phyloP scores from a whole-genome alignment of 331 rosid genomes.

The Malus hybrid region DNA sequence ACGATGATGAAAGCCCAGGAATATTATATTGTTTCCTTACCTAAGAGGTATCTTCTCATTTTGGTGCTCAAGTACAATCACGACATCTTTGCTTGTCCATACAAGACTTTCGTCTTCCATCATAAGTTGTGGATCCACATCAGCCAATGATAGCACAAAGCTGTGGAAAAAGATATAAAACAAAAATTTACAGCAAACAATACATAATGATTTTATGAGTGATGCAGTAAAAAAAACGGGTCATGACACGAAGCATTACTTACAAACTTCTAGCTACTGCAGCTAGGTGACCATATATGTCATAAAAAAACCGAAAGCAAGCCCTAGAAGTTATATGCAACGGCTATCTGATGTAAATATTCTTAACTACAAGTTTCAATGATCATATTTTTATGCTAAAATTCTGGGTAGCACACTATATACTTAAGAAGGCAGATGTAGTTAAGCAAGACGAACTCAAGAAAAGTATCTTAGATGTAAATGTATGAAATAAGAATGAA shows the following conservation, averaged over 20 bases:
- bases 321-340: neutral
- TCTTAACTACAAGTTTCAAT: neutral
- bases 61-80: slow-evolving; percentile 94
- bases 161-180: slow-evolving; percentile 33
- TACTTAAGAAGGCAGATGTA: neutral
- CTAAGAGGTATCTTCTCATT: slow-evolving; percentile 78
- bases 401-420: neutral
- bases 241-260: neutral
- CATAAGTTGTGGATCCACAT: slow-evolving; percentile 80
- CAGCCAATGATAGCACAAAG: slow-evolving; percentile 90
- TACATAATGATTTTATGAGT: neutral
- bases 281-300: neutral
- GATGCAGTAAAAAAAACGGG: neutral
- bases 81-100: slow-evolving; percentile 89
- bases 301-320: neutral
- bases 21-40: slow-evolving; percentile 37
- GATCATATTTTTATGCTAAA: neutral
- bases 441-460: neutral
- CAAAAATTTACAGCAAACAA: slow-evolving; percentile 4
- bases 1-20: neutral
- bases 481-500: neutral
- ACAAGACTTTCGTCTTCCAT: slow-evolving; percentile 96
- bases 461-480: neutral
- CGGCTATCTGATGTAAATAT: neutral
- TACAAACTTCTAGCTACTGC: neutral